Evolutionary conservation across 805 yeast species (phyloP).

Genomic region (Starmerella riodocensis): DNA sequence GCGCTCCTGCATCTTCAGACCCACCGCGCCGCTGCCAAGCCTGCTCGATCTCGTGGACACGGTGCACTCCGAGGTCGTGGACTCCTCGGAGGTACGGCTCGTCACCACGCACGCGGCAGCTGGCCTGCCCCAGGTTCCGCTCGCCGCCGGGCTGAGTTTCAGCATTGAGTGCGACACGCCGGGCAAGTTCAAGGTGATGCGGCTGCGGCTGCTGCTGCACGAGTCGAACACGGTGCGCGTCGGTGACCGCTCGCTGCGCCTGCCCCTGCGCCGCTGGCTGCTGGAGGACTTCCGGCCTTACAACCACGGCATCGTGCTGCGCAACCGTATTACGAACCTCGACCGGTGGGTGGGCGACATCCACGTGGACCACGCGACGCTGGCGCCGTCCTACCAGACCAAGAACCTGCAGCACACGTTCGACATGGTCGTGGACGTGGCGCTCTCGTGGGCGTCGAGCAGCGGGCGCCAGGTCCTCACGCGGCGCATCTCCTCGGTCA

Average conservation of each 20-base stretch:
- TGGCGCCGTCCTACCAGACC: constrained; percentile 8
- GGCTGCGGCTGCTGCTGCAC: constrained; percentile 8
- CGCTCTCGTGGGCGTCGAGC: constrained; percentile 1
- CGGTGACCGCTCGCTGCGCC: not conserved
- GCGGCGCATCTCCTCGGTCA: constrained; percentile 2
- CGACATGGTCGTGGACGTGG: constrained; percentile 8
- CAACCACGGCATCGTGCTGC: not conserved
- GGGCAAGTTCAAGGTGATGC: constrained; percentile 1
- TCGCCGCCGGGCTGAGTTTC: constrained; percentile 11
- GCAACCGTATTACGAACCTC: not conserved
- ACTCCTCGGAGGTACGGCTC: constrained; percentile 1
- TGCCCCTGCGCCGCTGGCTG: constrained; percentile 12
- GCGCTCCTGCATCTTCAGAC: constrained; percentile 3
- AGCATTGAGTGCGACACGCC: constrained; percentile 1
- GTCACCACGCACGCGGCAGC: constrained; percentile 13
- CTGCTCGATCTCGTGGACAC: constrained; percentile 9
- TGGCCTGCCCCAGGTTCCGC: constrained; percentile 14
- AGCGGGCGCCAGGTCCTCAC: not conserved
- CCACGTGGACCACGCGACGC: constrained; percentile 9
- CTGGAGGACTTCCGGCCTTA: constrained; percentile 2
- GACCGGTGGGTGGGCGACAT: constrained; percentile 3
- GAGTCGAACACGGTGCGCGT: constrained; percentile 4
- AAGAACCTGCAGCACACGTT: constrained; percentile 6
- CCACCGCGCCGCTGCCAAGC: constrained; percentile 7
- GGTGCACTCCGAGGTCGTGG: constrained; percentile 9